Evolutionary conservation across 148 eudicot genomes (phyloP), one percentile per base, ranked within the genome.

Genomic region (Selenicereus undatus): DNA sequence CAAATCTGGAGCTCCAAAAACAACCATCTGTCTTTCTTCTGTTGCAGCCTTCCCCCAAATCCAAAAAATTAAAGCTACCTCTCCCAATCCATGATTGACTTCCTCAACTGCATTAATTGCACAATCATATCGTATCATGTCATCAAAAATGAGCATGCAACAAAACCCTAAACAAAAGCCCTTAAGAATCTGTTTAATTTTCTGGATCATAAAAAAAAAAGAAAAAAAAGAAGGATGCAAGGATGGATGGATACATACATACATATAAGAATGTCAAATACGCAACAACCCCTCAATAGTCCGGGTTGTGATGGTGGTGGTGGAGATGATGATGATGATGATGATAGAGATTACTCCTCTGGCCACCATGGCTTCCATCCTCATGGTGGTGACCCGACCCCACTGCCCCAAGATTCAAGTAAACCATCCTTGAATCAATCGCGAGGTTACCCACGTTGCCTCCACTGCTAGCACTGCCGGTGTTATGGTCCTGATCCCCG

Each of bases 361-460:
- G 86, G 54, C 71, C 80, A 11, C 70, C 66, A 30, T 76, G 83
- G 36, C 66, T 48, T 45, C 76, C 72, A 58, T 84, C 83, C 32
- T 83, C 82, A 26, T 72, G 76, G 1, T 60, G 71, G 18, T 76
- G 86, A 32, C 80, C 83, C 56, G 82, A 69, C 42, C 85, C 83
- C 22, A 84, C 84, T 22, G 89, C 93, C 4, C 90, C 94, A 10
- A 93, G 88, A 70, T 91, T 90, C 79, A 93, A 81, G 81, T 91
- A 93, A 48, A 93, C 97, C 92, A 91, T 82, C 78, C 95, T 91
- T 29, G 97, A 87, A 86, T 91, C 93, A n/a, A 91, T 80, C 2
- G 88, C 87, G 13, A 90, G 32, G 39, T 89, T 86, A 2, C 79
- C 87, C 65, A 88, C 76, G 74, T 83, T 86, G 1, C 91, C 90